A percentile compares a stretch with the other conserved stretches of the same genome.
phyloP scores from a whole-genome alignment of 177 flowering plant species.

The Telopea speciosissima region DNA sequence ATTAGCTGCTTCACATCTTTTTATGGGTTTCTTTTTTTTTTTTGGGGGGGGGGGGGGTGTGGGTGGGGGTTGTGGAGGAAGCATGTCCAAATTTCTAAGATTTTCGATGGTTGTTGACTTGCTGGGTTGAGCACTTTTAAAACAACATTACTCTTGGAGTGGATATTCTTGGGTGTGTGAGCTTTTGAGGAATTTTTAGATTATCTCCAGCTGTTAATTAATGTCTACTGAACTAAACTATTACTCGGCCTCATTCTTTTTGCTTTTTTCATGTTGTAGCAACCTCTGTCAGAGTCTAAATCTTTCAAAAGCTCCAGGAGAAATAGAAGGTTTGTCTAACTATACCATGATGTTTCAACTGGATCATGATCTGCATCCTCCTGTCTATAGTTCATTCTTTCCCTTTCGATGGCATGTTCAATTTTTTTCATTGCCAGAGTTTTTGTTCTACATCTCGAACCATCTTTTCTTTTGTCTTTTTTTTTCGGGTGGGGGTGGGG shows the following conservation, averaged over 20 bases:
- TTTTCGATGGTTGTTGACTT: too few species aligned
- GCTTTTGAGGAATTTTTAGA: background rate
- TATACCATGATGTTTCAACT: constrained; percentile 10
- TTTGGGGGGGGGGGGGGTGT: too few species aligned
- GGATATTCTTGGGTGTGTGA: background rate
- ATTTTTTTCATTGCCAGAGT: background rate
- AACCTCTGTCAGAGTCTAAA: constrained; percentile 28
- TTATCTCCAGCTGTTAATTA: background rate
- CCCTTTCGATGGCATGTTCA: background rate
- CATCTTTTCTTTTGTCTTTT: too few species aligned
- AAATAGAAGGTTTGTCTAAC: constrained; percentile 30
- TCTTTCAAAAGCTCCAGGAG: constrained; percentile 22
- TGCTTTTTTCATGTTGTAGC: constrained; percentile 29
- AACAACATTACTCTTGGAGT: background rate
- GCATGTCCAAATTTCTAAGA: too few species aligned
- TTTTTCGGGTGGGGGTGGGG: too few species aligned
- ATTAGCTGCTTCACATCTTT: background rate
- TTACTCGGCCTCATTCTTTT: background rate
- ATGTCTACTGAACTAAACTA: background rate
- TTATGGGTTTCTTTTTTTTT: too few species aligned
- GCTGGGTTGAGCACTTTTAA: too few species aligned
- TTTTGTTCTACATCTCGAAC: background rate
- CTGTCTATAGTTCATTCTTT: background rate
- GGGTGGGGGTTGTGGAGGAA: too few species aligned
- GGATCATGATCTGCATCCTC: background rate